Percentiles rank a stretch among this genome's conserved stretches.
These are phyloP conservation scores for Ammopiptanthus mongolicus DNA, from an alignment of 306 rosid genomes.

Conservation along the genomic window DNA sequence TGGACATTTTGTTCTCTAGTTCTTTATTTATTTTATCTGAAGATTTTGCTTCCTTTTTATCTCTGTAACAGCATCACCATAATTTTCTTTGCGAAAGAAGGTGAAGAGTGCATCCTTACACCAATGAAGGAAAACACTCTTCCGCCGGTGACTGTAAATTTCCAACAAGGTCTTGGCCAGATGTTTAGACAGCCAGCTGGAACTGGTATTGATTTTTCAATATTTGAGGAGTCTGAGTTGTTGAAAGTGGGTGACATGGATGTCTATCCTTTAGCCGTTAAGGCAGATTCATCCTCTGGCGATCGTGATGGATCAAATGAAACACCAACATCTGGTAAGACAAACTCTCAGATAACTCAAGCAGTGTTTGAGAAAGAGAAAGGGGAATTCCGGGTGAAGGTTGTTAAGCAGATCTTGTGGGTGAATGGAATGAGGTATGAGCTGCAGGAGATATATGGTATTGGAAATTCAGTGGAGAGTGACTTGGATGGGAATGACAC, in stretches of 20 bases:
- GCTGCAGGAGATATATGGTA: conserved; percentile 94
- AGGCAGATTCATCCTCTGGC: conserved; percentile 69
- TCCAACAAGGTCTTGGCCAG: conserved; percentile 92
- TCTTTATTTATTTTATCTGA: conserved; percentile 22
- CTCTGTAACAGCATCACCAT: conserved; percentile 66
- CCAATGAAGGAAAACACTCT: conserved; percentile 54
- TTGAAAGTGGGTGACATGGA: conserved; percentile 49
- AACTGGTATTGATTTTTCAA: conserved; percentile 67
- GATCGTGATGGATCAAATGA: conserved; percentile 53
- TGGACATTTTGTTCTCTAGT: background rate
- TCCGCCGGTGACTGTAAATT: conserved; percentile 61
- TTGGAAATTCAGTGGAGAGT: conserved; percentile 82
- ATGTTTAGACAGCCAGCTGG: conserved; percentile 78
- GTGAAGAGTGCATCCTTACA: conserved; percentile 65
- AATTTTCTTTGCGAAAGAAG: conserved; percentile 91
- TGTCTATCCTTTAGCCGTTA: conserved; percentile 76
- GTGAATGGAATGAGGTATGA: conserved; percentile 83
- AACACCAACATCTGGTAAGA: conserved; percentile 28
- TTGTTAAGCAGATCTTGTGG: conserved; percentile 87
- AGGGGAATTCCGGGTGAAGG: conserved; percentile 80
- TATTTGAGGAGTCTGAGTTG: conserved; percentile 68
- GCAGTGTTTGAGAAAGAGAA: conserved; percentile 86
- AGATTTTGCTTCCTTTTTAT: conserved; percentile 17
- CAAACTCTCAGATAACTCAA: conserved; percentile 83
- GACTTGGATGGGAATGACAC: conserved; percentile 82